Evolutionary conservation across 129 eudicot species (phyloP).

Genomic region (Pittosporum tobira): DNA sequence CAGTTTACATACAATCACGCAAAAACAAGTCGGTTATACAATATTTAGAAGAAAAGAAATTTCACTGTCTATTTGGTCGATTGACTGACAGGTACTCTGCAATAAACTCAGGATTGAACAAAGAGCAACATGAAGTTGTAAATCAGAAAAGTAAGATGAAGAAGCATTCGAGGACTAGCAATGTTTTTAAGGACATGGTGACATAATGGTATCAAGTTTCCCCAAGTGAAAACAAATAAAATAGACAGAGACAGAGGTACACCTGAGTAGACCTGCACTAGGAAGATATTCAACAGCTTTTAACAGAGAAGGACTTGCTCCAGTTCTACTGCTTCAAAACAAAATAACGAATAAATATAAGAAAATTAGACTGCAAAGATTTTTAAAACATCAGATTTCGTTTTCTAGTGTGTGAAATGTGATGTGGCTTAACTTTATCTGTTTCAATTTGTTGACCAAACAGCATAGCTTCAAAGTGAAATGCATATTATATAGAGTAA

Average conservation of each 20-base stretch:
- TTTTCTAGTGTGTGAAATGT: not conserved
- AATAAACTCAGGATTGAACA: constrained; percentile 8
- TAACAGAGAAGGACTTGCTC: not conserved
- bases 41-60: too few species aligned
- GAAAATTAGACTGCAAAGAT: not conserved
- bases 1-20: not conserved
- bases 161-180: too few species aligned
- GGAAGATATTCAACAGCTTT: not conserved
- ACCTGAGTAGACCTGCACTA: not conserved
- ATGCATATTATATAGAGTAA: too few species aligned
- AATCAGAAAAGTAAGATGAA: not conserved
- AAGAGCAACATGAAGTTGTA: constrained; percentile 12
- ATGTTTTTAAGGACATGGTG: not conserved
- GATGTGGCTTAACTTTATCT: not conserved
- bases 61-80: constrained; percentile 17
- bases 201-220: not conserved
- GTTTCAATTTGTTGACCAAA: too few species aligned
- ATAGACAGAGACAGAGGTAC: not conserved
- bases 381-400: not conserved
- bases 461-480: not conserved
- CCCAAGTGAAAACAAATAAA: not conserved
- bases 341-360: not conserved
- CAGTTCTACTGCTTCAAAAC: not conserved
- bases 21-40: not conserved
- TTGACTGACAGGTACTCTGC: constrained; percentile 14